Conservation (phyloP, 2,329 filamentous ascomycete species). For the Arthrobotrys pseudoclavata region DNA sequence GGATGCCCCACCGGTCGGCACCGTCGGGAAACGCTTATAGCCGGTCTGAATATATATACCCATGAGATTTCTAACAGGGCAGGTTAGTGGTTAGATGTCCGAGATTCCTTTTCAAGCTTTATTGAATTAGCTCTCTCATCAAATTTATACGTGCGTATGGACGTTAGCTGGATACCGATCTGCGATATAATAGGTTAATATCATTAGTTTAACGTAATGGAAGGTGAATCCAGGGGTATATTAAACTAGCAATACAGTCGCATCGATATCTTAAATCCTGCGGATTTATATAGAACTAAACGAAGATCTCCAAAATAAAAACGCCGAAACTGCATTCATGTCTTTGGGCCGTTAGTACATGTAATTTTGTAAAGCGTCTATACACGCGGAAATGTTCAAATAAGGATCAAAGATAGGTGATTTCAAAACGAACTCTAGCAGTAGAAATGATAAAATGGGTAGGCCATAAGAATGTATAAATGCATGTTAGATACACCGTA, state of each 20-base stretch:
- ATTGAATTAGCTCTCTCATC: background rate
- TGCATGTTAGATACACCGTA: background rate
- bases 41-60: background rate
- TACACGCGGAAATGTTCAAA: background rate
- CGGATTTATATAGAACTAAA: no score
- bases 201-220: slow-evolving; percentile 17
- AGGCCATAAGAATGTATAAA: background rate
- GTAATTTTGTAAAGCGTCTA: slow-evolving; percentile 1
- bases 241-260: slow-evolving; percentile 1
- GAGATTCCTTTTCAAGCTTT: background rate
- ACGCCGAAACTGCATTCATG: slow-evolving; percentile 6
- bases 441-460: background rate
- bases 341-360: slow-evolving; percentile 8
- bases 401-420: background rate
- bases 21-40: slow-evolving; percentile 4
- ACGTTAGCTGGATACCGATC: background rate
- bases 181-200: background rate
- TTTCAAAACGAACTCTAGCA: background rate
- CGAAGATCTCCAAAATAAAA: background rate
- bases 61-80: background rate
- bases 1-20: slow-evolving; percentile 25
- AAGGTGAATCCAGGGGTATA: background rate
- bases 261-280: background rate
- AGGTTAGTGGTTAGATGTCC: background rate
- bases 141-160: background rate